phyloP scores from a whole-genome alignment of 108 stramenopile species.

The Cyclotella sp. region DNA sequence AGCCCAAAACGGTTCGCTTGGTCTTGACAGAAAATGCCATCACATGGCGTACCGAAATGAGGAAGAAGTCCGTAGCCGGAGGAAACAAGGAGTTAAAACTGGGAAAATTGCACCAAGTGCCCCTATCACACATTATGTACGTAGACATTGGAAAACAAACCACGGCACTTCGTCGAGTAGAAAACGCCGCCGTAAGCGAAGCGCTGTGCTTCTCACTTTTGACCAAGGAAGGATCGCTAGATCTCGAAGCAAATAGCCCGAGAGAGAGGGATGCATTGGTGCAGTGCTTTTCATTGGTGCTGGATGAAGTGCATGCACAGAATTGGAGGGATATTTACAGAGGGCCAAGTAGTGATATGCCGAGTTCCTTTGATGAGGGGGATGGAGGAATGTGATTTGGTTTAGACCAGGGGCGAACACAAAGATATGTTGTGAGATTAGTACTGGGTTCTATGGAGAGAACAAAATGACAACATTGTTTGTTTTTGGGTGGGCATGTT shows the following conservation, averaged over 20 bases:
- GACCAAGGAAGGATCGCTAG: constrained; percentile 88
- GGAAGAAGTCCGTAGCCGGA: constrained; percentile 59
- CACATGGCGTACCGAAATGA: constrained; percentile 86
- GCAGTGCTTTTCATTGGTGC: constrained; percentile 78
- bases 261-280: constrained; percentile 86
- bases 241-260: constrained; percentile 81
- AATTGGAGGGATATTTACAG: constrained; percentile 91
- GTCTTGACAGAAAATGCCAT: constrained; percentile 80
- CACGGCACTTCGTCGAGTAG: constrained; percentile 82
- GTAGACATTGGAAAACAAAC: constrained; percentile 91
- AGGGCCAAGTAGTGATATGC: constrained; percentile 86
- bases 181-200: constrained; percentile 79
- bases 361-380: constrained; percentile 62
- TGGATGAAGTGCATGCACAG: constrained; percentile 90
- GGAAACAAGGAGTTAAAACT: constrained; percentile 56
- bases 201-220: constrained; percentile 81
- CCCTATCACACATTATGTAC: constrained; percentile 86
- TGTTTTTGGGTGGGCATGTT: too few species aligned
- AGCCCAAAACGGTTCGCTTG: constrained; percentile 86
- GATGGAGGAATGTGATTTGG: not conserved
- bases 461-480: too few species aligned
- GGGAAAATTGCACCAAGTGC: constrained; percentile 87
- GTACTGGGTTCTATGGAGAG: not conserved
- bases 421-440: not conserved
- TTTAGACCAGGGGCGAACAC: too few species aligned